Base-by-base conservation (phyloP, 2,329 filamentous ascomycete species). In the Phialophora verrucosa region DNA sequence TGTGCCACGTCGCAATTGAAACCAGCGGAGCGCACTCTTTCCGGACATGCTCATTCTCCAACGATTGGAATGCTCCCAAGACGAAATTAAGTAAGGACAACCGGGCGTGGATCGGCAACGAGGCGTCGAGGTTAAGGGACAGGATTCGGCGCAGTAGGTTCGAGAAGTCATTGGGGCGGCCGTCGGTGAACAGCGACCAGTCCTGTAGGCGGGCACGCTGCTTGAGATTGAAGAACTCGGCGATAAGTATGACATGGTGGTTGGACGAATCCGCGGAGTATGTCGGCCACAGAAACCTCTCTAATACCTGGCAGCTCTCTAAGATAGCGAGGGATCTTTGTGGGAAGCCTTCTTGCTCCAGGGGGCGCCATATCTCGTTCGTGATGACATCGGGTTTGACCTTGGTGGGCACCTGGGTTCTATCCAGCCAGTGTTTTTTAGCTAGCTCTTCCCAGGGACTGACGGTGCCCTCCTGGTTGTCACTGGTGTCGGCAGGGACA, bases 11-110 rank as follows among this genome's bases (percentile, higher is more conserved):
- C 0, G 91, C 90, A 73, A 99, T 97, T 12, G 93, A 95, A 23
- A 99, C 94, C 59, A 99, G 82, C 1, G 96, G 92, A 6, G 94
- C 95, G 78, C 95, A 98, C 82, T 99, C 95, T 78, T 97, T 98
- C 69, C 95, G 89, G 58, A 99, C 91, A 63, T 96, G 86, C 44
- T 87, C 86, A 75, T 89, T 93, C 77, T 99, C 96, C 35, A 99
- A 84, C 55, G 93, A 97, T 78, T 98, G 93, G 76, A 97, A 99
- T 42, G 94, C 91, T 71, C 90, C 88, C 59, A 96, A 96, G 69
- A 98, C 84, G 78, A 98, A 98, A 27, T 87, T 90, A 25, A 99
- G 82, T n/a, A 98, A 86, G 60, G 96, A 89, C 8, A 90, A 91
- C 67, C 92, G 88, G 62, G 97, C 85, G 31, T 83, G 81, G 44